Evolutionary conservation across 441 rosid species (phyloP), one percentile per base, ranked within the genome.

Genomic region (Erodium texanum): DNA sequence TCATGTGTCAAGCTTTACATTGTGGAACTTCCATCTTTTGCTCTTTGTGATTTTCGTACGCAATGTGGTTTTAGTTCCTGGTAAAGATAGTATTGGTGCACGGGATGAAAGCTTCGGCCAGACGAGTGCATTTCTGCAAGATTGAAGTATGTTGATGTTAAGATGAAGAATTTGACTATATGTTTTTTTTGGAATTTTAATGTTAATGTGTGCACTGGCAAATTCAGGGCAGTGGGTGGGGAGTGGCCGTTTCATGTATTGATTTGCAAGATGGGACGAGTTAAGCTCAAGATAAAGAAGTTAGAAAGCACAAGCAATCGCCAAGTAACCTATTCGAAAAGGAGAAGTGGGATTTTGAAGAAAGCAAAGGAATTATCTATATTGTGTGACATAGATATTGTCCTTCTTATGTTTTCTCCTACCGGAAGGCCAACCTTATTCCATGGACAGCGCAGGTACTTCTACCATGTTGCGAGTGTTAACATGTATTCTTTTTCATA

Each of bases 231-330:
- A 7, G 45, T 38, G 45, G 45, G 45, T 38, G 45, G 45, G 45
- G 45, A 5, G 11, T 38, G 8, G 45, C 45, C 9, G 45, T 10
- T 45, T 45, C 54, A 14, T 3, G 18, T 45, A 6, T 14, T 45
- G 54, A 10, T 20, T 45, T 45, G 54, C 54, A 29, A 19, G 66
- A 73, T 73, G 75, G 75, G 75, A 59, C 62, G 75, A 67, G 75
- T 73, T n/a, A 73, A 73, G 71, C 71, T 73, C 43, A 73, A 73
- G 71, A 73, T 73, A 32, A 73, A 73, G 75, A 68, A 70, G 62
- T 67, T 73, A 12, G 75, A 73, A 54, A 73, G 52, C 71, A 62
- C 38, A 32, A 64, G 54, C 56, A 73, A 68, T 36, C 29, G 75
- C 62, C 71, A 73, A 5, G 68, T 73, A 24, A 73, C 75, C 18